Percentiles rank a stretch among this genome's conserved stretches.
These are phyloP conservation scores for Pestalotiopsis fici DNA, from an alignment of 2,329 filamentous ascomycete species.

Conservation along the genomic window DNA sequence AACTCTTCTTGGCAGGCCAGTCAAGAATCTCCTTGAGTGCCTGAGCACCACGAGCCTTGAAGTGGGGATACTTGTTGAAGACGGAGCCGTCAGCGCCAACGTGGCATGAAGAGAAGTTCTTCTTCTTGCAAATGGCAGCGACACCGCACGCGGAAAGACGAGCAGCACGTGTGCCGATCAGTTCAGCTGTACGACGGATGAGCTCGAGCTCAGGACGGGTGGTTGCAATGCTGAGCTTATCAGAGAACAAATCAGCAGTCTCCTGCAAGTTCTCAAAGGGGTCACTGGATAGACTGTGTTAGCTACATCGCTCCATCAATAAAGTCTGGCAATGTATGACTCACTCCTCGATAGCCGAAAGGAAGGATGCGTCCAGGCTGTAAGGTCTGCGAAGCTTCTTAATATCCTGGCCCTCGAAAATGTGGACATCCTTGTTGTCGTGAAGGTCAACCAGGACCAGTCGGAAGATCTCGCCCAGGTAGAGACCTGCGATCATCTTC, in stretches of 20 bases:
- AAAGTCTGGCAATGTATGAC: conserved; percentile 26
- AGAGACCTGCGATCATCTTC: conserved; percentile 96
- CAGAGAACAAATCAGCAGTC: conserved; percentile 79
- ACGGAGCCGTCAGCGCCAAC: conserved; percentile 96
- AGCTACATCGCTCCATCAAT: conserved; percentile 14
- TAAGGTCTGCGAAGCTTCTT: conserved; percentile 82
- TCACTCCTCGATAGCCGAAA: conserved; percentile 87
- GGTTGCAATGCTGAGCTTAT: conserved; percentile 70
- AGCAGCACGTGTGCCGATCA: conserved; percentile 93
- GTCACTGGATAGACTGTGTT: conserved; percentile 57
- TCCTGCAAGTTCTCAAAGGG: conserved; percentile 94
- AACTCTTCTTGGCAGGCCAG: conserved; percentile 73
- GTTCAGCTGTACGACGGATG: conserved; percentile 82
- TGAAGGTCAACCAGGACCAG: conserved; percentile 83
- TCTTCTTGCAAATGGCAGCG: conserved; percentile 96
- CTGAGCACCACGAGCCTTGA: conserved; percentile 87
- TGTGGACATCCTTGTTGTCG: conserved; percentile 70
- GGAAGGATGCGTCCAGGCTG: conserved; percentile 88
- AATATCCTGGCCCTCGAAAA: conserved; percentile 86
- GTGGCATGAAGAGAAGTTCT: conserved; percentile 83
- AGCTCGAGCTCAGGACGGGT: conserved; percentile 84
- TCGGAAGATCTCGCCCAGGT: conserved; percentile 93
- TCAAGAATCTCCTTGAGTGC: conserved; percentile 94
- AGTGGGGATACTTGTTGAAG: conserved; percentile 99
- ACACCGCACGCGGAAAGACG: conserved; percentile 93